phyloP scores from a whole-genome alignment of 208 protist genomes.

The Acanthamoeba triangularis region DNA sequence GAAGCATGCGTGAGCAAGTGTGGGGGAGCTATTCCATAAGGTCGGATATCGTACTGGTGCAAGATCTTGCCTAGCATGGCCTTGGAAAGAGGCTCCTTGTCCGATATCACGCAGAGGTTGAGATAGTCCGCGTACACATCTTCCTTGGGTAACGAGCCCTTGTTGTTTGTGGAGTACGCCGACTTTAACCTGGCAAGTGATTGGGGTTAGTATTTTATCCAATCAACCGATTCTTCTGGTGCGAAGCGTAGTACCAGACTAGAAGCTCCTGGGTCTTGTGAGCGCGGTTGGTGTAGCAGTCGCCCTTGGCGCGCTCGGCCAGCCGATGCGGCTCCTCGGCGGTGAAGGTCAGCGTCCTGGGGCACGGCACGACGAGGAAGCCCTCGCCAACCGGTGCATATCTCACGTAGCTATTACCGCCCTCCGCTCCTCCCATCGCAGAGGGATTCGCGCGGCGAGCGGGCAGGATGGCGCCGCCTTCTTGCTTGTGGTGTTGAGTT shows the following conservation, averaged over 20 bases:
- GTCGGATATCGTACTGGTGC: background rate
- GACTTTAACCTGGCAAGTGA: too few relatives aligned
- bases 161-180: background rate
- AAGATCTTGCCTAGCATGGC: conserved; percentile 43
- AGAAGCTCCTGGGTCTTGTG: background rate
- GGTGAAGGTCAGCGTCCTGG: background rate
- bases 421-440: too few relatives aligned
- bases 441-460: too few relatives aligned
- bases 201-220: too few relatives aligned
- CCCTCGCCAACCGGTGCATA: background rate
- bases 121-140: background rate
- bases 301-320: background rate
- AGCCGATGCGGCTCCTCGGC: background rate
- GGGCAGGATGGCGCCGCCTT: too few relatives aligned
- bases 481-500: too few relatives aligned
- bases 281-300: background rate
- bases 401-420: background rate
- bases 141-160: conserved; percentile 3
- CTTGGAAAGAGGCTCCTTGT: conserved; percentile 31
- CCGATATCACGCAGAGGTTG: background rate
- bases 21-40: background rate
- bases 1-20: background rate
- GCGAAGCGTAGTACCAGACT: background rate
- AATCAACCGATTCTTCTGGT: too few relatives aligned
- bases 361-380: background rate